Percentiles rank a stretch among this genome's conserved stretches.
Evolutionary conservation across 352 stramenopile genomes (phyloP).

Genomic region (Phytophthora agathidicida): DNA sequence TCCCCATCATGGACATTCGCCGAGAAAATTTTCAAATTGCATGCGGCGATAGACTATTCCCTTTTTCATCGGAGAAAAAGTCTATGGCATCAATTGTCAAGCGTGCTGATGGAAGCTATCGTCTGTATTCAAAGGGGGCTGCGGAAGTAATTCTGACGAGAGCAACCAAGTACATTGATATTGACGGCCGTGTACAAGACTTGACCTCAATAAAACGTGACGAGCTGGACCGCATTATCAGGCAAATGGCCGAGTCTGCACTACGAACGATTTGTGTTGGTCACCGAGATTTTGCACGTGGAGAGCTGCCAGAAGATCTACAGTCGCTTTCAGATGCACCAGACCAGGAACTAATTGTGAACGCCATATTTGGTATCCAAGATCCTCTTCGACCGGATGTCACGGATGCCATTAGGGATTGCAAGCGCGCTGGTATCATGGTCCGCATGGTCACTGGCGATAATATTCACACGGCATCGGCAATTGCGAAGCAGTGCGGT

Average conservation of each 20-base stretch:
- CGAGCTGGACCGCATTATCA: constrained; percentile 79
- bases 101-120: constrained; percentile 34
- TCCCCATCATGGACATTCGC: constrained; percentile 69
- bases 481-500: constrained; percentile 96
- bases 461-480: constrained; percentile 97
- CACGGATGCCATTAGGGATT: constrained; percentile 92
- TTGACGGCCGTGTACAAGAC: constrained; percentile 49
- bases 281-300: constrained; percentile 71
- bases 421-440: constrained; percentile 96
- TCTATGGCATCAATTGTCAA: constrained; percentile 76
- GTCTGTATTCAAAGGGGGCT: constrained; percentile 79
- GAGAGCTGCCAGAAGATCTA: constrained; percentile 64
- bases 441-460: constrained; percentile 99
- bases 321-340: constrained; percentile 59
- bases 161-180: constrained; percentile 73
- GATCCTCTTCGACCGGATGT: constrained; percentile 96
- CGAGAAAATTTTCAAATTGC: constrained; percentile 54
- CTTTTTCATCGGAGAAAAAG: constrained; percentile 87
- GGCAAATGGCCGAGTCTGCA: constrained; percentile 80
- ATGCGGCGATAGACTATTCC: constrained; percentile 70
- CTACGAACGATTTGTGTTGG: constrained; percentile 90
- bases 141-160: constrained; percentile 73
- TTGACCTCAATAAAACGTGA: constrained; percentile 62
- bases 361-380: constrained; percentile 95
- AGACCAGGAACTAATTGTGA: constrained; percentile 81